Base-by-base conservation (phyloP, 2,329 filamentous ascomycete genomes). In the Lasiodiplodia theobromae region DNA sequence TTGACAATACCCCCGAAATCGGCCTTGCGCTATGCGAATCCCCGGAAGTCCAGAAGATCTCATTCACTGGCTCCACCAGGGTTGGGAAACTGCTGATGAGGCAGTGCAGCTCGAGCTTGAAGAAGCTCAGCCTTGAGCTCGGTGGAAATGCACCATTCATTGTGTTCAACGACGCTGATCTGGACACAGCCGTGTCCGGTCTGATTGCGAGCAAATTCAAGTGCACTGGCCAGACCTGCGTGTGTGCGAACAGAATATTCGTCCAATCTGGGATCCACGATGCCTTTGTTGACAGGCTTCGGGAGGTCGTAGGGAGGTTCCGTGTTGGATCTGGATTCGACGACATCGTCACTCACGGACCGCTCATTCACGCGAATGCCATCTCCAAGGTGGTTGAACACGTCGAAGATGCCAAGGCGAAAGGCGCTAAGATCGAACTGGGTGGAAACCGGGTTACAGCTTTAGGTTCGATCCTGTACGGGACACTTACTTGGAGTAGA, bases 341-440 rank as follows among this genome's bases (percentile, higher is more conserved):
- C 1, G 70, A 73, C 16, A 67, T 71, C 2, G 76, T 72, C 1
- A 75, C 74, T 21, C 75, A 78, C 16, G 78, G 78, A 5, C 78
- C 87, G 2, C 82, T 89, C 3, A 90, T 86, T 1, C 88, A 85
- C 12, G 80, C 84, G 5, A 81, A 84, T 40, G 83, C 82, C 64
- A 76, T 89, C 5, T 83, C 86, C 49, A 90, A 90, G 77, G 86
- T 85, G 6, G 77, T 82, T 8, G 79, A 80, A 44, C 89, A 92
- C 70, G 87, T 92, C 38, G 83, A 86, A 54, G 89, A 92, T 75
- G 91, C 91, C 3, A 83, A 84, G 66, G 84, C 84, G 66, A 84
- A 86, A 47, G 91, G 91, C 2, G 91, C 87, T 1, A 86, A 85
- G 53, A 77, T 91, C 18, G 79, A 91, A 1, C 79, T 89, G 25